Conservation (phyloP, 768 basidiomycete genomes). For the Dentipellis sp. region DNA sequence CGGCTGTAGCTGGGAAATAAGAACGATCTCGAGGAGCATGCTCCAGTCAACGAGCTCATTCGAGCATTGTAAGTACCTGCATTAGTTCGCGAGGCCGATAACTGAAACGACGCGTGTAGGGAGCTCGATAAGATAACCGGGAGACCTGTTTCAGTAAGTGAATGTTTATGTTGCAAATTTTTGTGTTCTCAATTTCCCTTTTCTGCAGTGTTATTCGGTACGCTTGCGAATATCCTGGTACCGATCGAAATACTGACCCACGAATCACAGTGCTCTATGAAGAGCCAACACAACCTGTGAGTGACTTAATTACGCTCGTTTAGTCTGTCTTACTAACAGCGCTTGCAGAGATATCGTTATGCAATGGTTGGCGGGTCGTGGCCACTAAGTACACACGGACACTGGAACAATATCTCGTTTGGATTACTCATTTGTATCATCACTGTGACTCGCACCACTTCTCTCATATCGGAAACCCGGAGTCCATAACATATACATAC, state of each 20-base stretch:
- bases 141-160: slow-evolving; percentile 77
- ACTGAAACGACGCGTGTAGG: slow-evolving; percentile 23
- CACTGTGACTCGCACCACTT: neutral
- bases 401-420: slow-evolving; percentile 2
- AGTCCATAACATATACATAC: neutral
- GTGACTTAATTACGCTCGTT: slow-evolving; percentile 17
- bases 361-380: slow-evolving; percentile 74
- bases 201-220: slow-evolving; percentile 69
- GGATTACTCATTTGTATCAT: neutral
- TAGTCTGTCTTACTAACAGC: slow-evolving; percentile 5
- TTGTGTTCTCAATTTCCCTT: neutral
- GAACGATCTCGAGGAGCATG: slow-evolving; percentile 75
- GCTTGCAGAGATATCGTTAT: slow-evolving; percentile 67
- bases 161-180: neutral
- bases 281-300: slow-evolving; percentile 87
- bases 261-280: slow-evolving; percentile 78
- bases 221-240: neutral
- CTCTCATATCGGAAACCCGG: neutral
- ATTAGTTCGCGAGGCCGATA: neutral
- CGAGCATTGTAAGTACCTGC: slow-evolving; percentile 47
- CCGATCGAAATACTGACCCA: neutral
- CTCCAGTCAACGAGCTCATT: slow-evolving; percentile 78
- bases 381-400: slow-evolving; percentile 37
- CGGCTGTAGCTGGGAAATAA: slow-evolving; percentile 75
- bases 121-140: slow-evolving; percentile 74